Evolutionary conservation across 208 protist genomes (phyloP).

Genomic region (Leishmania guyanensis): DNA sequence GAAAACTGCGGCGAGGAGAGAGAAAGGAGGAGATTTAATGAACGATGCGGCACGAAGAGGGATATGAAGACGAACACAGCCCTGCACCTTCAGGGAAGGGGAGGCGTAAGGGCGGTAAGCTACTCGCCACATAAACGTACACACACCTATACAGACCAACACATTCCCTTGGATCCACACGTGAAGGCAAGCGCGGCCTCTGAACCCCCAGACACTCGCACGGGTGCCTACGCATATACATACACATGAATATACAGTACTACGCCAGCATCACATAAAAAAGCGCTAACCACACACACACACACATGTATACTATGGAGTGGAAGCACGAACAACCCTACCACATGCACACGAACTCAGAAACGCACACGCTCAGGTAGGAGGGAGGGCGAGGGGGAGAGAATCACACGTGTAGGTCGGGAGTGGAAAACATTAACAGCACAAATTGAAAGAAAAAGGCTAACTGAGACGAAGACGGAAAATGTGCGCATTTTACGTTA

Average conservation of each 20-base stretch:
- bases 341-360: background rate
- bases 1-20: constrained; percentile 3
- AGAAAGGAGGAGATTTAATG: background rate
- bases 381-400: background rate
- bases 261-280: background rate
- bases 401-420: background rate
- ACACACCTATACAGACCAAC: background rate
- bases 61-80: background rate
- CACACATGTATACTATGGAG: background rate
- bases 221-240: constrained; percentile 3
- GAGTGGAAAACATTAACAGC: background rate
- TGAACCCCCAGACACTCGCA: background rate
- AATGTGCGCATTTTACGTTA: background rate
- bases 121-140: background rate
- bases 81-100: background rate
- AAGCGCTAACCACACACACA: background rate
- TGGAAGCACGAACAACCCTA: background rate
- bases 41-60: background rate
- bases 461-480: background rate
- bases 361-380: background rate
- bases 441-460: background rate
- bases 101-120: background rate
- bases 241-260: constrained; percentile 10
- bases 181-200: background rate
- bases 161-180: background rate